Evolutionary conservation across 345 rosid genomes (phyloP).

Genomic region (Gossypium longicalyx): DNA sequence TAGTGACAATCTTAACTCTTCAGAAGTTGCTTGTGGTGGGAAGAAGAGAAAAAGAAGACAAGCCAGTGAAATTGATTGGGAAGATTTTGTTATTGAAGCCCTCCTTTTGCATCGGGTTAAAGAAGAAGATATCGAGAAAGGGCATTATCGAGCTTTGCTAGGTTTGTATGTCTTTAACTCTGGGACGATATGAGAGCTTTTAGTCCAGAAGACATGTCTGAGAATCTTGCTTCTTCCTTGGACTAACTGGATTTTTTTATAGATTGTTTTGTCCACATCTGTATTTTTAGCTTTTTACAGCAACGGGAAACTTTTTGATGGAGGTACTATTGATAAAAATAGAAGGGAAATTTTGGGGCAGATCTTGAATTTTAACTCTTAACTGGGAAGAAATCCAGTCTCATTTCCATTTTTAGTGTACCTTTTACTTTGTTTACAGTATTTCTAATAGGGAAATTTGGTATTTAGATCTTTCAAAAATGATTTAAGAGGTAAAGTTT

Average conservation of each 20-base stretch:
- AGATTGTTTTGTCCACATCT: neutral
- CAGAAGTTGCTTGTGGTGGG: conserved; percentile 16
- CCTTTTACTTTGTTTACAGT: neutral
- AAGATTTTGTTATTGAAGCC: conserved; percentile 78
- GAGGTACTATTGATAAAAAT: neutral
- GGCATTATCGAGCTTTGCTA: conserved; percentile 64
- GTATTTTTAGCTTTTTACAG: neutral
- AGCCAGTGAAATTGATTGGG: conserved; percentile 59
- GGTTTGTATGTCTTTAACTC: conserved; percentile 64
- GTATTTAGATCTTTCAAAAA: neutral
- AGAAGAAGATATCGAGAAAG: conserved; percentile 76
- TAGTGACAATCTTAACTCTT: neutral
- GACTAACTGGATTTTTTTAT: neutral
- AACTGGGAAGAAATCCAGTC: neutral
- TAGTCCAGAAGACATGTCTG: neutral
- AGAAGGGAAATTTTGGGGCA: neutral
- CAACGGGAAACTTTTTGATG: neutral
- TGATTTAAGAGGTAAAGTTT: too few species aligned
- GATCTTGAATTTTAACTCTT: neutral
- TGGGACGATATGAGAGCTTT: conserved; percentile 28
- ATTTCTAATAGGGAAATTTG: neutral
- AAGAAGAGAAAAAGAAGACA: conserved; percentile 44
- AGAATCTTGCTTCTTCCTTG: conserved; percentile 6
- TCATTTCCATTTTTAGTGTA: neutral
- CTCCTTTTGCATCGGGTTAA: conserved; percentile 65